Conservation (phyloP, 2,329 filamentous ascomycete species). For the Cytospora piceicola region DNA sequence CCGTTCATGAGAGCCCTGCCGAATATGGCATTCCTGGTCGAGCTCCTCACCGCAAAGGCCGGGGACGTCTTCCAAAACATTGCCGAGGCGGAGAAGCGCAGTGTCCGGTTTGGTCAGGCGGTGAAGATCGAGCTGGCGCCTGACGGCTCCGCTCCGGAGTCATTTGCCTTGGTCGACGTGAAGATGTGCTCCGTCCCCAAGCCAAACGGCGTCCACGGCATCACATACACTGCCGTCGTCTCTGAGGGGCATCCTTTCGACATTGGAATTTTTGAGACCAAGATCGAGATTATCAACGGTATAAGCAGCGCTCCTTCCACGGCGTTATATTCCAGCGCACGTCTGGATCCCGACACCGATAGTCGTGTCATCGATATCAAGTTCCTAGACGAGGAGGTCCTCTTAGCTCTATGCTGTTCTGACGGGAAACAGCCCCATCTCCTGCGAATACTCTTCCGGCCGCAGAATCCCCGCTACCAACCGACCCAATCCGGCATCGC, state of each 20-base stretch:
- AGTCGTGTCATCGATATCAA: constrained; percentile 64
- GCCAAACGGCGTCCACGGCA: constrained; percentile 35
- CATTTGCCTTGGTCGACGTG: constrained; percentile 48
- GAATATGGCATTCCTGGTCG: constrained; percentile 66
- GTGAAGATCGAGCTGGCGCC: constrained; percentile 46
- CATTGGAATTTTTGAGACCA: constrained; percentile 53
- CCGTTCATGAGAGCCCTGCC: constrained; percentile 56
- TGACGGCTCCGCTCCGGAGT: neutral
- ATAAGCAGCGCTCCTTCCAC: constrained; percentile 55
- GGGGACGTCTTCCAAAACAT: constrained; percentile 68
- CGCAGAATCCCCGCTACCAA: constrained; percentile 1
- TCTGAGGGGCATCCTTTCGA: constrained; percentile 39
- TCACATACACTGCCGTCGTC: constrained; percentile 48
- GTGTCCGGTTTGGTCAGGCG: constrained; percentile 67
- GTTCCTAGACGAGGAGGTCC: constrained; percentile 65
- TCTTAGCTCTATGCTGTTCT: constrained; percentile 61
- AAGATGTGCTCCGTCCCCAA: constrained; percentile 51
- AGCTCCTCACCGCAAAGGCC: constrained; percentile 61
- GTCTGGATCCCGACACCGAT: neutral
- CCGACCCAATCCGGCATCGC: constrained; percentile 11
- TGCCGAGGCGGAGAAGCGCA: constrained; percentile 69
- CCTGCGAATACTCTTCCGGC: constrained; percentile 20
- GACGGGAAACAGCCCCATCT: constrained; percentile 40
- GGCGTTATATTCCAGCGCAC: constrained; percentile 25
- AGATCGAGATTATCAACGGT: constrained; percentile 59